Base-by-base conservation (phyloP, 2,329 filamentous ascomycete genomes). In the Proliferodiscus dingleyae region DNA sequence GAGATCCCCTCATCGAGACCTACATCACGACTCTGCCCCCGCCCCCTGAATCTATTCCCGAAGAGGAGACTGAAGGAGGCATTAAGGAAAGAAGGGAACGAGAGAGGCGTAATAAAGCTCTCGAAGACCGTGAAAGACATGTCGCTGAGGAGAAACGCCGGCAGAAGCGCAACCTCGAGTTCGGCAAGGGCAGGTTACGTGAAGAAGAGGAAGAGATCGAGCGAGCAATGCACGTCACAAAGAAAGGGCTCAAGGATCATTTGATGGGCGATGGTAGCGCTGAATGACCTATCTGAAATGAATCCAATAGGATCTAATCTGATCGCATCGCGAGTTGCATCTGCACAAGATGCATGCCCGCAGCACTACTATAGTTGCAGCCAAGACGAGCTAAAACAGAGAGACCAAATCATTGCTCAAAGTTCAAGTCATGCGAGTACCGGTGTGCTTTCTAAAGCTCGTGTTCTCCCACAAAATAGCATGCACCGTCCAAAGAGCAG, bases 161-260 rank as follows among this genome's bases (percentile, higher is more conserved):
- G 57, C 73, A 84, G 51, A 72, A 78, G 55, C 72, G 75, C 46
- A 77, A 79, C 39, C 62, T 86, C 9, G 75, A 75, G 26, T 73
- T 72, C 36, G 80, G 81, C 16, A 83, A 78, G 56, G 80, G 79
- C 0, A 66, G 74, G 36, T 57, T 88, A 41, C 68, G 78, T 28
- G 82, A 86, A 46, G 81, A 83, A 53, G 83, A 88, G 65, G 71
- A 73, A 52, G 81, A 87, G 59, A 66, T 89, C 45, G 77, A 85
- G 59, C 69, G 72, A 51, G 85, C 85, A 1, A 84, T 87, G 81
- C 75, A 74, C 47, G 74, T 88, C 10, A 75, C 77, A 0, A 87
- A 83, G 64, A 77, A 74, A 49, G 85, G 83, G 0, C 51, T 88
- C 53, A 76, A 78, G 58, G 76, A 74, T 19, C 81, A 87, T 61